Evolutionary conservation across 441 rosid species (phyloP), one percentile per base, ranked within the genome.

Genomic region (Erodium moschatum): DNA sequence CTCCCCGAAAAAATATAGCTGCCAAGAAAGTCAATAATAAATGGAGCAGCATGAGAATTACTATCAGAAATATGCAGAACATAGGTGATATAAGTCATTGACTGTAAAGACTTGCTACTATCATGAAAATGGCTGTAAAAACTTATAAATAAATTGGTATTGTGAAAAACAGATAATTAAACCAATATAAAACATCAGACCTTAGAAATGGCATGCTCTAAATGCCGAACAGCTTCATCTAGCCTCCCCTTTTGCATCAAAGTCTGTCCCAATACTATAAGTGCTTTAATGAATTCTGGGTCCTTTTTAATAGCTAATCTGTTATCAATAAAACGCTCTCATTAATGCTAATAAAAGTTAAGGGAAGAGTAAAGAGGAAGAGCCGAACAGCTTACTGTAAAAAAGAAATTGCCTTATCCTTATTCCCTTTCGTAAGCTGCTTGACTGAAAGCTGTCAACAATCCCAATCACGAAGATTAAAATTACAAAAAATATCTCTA

Each of bases 121-220:
- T 35, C n/a, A 10, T 46, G 52, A 46, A 12, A 46, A 46, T 12
- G 52, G 5, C 15, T 13, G 13, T 48, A 48, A 48, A 48, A 48
- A 11, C 15, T 48, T 48, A 0, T 11, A 48, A n/a, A 11, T 10
- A 48, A 10, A 48, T 12, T 48, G 1, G 16, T 13, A 48, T 48
- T 16, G 12, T 48, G 12, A 48, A 35, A 35, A 6, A 3, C 5
- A 35, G 38, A 33, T 33, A 33, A 33, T 5, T 33, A 33, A 5
- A 33, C 3, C 38, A 33, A 33, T 33, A 33, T 33, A 4, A 63
- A 54, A 73, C 6, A 44, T 62, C 68, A 67, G 68, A 92, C 98
- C 97, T 91, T 88, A 76, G 91, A 79, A 73, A 91, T 84, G 52
- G 90, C 97, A 72, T 68, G 75, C 79, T 91, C 97, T 67, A 93